Conservation (phyloP, 106 monocot genomes). For the Xerophyta viscosa region DNA sequence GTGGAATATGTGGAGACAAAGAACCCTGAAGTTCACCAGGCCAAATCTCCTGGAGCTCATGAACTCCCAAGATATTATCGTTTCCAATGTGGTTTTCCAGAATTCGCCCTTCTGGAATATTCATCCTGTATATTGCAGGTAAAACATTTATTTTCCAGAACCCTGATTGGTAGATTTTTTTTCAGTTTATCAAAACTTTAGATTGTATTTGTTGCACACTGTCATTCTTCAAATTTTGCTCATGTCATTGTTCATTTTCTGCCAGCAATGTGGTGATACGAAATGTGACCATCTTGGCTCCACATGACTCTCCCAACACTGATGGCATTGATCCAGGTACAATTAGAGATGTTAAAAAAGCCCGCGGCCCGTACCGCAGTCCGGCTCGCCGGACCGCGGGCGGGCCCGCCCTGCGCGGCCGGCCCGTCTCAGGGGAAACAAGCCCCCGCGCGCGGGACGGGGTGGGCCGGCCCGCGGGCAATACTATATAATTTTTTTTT, state of each 20-base stretch:
- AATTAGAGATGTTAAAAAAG: no score
- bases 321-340: conserved; percentile 54
- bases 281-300: conserved; percentile 33
- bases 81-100: conserved; percentile 64
- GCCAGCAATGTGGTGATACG: conserved; percentile 44
- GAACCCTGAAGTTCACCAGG: conserved; percentile 59
- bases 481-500: no score
- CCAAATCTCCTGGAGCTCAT: conserved; percentile 78
- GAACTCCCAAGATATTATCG: conserved; percentile 63
- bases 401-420: no score
- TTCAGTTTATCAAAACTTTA: no score
- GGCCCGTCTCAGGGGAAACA: no score
- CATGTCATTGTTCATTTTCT: neutral
- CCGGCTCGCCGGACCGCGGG: no score
- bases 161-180: no score
- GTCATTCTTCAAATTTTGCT: neutral
- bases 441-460: no score
- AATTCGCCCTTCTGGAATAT: conserved; percentile 96
- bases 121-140: conserved; percentile 98
- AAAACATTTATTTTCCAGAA: no score
- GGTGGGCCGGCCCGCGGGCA: no score
- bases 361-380: no score
- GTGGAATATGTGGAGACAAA: conserved; percentile 99
- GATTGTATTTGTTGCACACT: no score
- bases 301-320: conserved; percentile 46